Base-by-base conservation (phyloP, 31 red algal genomes). In the Porphyra umbilicalis region DNA sequence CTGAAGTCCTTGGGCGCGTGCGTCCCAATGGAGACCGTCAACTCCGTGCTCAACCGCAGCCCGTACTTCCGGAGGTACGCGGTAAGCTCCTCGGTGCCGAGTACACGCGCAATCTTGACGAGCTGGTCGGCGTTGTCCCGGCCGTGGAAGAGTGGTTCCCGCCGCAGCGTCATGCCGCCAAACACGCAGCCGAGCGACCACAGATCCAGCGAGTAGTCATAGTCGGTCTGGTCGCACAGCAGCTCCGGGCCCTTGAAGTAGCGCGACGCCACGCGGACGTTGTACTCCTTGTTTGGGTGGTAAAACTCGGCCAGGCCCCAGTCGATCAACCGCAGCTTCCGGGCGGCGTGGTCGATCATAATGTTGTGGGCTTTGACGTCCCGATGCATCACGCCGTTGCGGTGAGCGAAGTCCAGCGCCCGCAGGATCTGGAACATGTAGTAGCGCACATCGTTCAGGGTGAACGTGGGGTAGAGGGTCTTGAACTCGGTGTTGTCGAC, bases 281-380 rank as follows among this genome's bases (percentile, higher is more conserved):
- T 98, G 88, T 95, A 98, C 87, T 95, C 90, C 83, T 92, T 95
- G 79, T 92, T 80, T 2, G 92, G 93, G 44, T 91, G 91, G 76
- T 98, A 98, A 77, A 95, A 95, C 87, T 98, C 96, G 71, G 96
- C 96, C 18, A 98, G 93, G 67, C 96, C 96, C 96, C 92, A 98
- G 79, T 98, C 96, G 74, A 98, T 98, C 38, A 98, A 74, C 25
- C 91, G 91, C 34, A 94, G 83, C 82, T 93, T 84, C 34, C 88
- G 85, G 29, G 83, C 88, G 35, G 85, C 86, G 76, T 92, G 86
- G 79, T 97, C 92, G 81, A 98, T 88, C 80, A 98, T 92, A 76
- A 98, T 89, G 34, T 98, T 98, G 84, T 94, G 93, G 8, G 96
- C 93, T 79, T 98, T 98, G 80, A 98, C 93, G 80, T 98, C 96